Conservation (phyloP, 169 alveolate species). For the Plasmodium vivax region DNA sequence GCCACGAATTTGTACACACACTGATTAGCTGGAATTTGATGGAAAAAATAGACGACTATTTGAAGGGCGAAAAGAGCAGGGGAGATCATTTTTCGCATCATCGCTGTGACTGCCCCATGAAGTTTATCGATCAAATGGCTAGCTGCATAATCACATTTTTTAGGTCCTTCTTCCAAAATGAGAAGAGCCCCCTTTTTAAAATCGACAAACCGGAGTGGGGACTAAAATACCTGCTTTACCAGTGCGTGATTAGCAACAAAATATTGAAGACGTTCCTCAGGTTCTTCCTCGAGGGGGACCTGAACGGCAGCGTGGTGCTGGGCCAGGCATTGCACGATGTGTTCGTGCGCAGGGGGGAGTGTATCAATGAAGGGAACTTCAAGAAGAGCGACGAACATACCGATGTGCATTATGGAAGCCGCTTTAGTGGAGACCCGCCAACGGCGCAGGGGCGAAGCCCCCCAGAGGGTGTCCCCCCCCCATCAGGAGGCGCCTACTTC, state of each 20-base stretch:
- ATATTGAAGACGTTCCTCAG: conserved; percentile 30
- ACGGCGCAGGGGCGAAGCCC: background rate
- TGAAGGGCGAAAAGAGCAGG: conserved; percentile 7
- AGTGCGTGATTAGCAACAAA: conserved; percentile 42
- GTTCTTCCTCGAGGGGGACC: background rate
- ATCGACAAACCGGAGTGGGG: conserved; percentile 76
- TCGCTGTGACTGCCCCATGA: background rate
- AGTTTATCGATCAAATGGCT: conserved; percentile 17
- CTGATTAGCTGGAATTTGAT: conserved; percentile 30
- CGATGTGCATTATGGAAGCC: background rate
- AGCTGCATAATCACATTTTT: conserved; percentile 39
- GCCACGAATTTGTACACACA: conserved; percentile 42
- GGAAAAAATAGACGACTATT: conserved; percentile 31
- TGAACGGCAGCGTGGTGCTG: background rate
- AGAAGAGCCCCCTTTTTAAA: conserved; percentile 45
- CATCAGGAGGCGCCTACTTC: background rate
- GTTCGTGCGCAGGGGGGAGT: background rate
- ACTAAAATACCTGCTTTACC: conserved; percentile 52
- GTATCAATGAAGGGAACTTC: background rate
- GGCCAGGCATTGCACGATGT: conserved; percentile 7
- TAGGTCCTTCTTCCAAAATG: conserved; percentile 65
- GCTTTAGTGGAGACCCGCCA: background rate
- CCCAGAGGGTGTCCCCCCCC: background rate
- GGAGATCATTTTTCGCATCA: background rate
- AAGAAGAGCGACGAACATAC: background rate